Percentiles rank a stretch among this genome's conserved stretches.
These are phyloP conservation scores for Trichosporon sp. DNA, from an alignment of 1,284 basidiomycete genomes.

Conservation along the genomic window DNA sequence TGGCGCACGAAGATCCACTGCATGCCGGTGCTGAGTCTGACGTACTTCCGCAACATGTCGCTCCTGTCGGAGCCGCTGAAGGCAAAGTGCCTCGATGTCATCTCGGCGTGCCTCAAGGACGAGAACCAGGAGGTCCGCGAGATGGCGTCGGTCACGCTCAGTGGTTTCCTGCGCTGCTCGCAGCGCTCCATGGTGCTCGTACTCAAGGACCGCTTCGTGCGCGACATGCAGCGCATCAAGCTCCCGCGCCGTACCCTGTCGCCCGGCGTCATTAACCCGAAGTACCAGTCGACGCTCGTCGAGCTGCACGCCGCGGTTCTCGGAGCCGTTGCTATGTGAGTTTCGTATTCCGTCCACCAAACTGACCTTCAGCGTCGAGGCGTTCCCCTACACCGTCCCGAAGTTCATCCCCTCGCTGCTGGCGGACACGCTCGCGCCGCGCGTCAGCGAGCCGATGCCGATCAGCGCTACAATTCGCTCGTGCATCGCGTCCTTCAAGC, in stretches of 20 bases:
- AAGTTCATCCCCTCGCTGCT: slow-evolving; percentile 61
- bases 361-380: slow-evolving; percentile 55
- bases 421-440: slow-evolving; percentile 57
- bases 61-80: slow-evolving; percentile 70
- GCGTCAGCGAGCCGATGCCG: slow-evolving; percentile 87
- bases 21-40: slow-evolving; percentile 57
- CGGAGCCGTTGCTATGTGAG: slow-evolving; percentile 64
- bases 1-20: slow-evolving; percentile 60
- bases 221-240: slow-evolving; percentile 65
- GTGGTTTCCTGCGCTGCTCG: slow-evolving; percentile 88
- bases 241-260: slow-evolving; percentile 70
- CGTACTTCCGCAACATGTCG: slow-evolving; percentile 67
- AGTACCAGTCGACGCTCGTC: slow-evolving; percentile 73
- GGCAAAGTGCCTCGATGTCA: slow-evolving; percentile 69
- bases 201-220: slow-evolving; percentile 82
- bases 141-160: slow-evolving; percentile 86
- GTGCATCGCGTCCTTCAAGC: slow-evolving; percentile 68
- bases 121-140: slow-evolving; percentile 93
- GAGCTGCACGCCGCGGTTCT: slow-evolving; percentile 86
- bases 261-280: slow-evolving; percentile 59
- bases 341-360: background rate
- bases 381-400: slow-evolving; percentile 66
- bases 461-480: slow-evolving; percentile 87
- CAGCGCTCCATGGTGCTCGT: slow-evolving; percentile 84
- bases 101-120: slow-evolving; percentile 69